phyloP scores from a whole-genome alignment of 306 rosid species.

The Cajanus cajan region DNA sequence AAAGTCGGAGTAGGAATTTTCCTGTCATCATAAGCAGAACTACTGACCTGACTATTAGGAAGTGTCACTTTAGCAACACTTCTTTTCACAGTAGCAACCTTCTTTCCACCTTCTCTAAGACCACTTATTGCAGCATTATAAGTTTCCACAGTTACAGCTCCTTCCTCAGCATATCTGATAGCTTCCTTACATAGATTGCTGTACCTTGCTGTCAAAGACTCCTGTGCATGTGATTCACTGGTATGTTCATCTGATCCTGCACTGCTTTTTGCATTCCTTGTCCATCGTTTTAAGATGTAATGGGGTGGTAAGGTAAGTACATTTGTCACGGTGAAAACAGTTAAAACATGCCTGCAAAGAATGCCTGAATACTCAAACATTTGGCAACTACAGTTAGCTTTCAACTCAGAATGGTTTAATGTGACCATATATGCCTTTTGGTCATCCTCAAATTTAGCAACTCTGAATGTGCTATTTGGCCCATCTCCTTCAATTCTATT shows the following conservation, averaged over 20 bases:
- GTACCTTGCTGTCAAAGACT: constrained; percentile 66
- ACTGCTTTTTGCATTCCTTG: constrained; percentile 59
- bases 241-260: constrained; percentile 57
- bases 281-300: constrained; percentile 60
- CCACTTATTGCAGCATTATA: constrained; percentile 67
- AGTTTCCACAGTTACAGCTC: constrained; percentile 74
- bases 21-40: constrained; percentile 59
- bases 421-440: constrained; percentile 69
- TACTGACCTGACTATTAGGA: constrained; percentile 57
- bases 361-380: constrained; percentile 66
- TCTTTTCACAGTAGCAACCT: constrained; percentile 62
- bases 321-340: constrained; percentile 86
- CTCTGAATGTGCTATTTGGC: constrained; percentile 76
- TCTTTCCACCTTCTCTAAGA: constrained; percentile 77
- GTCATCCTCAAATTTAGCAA: constrained; percentile 90
- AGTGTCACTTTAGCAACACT: constrained; percentile 69
- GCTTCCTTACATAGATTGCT: constrained; percentile 78
- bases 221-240: constrained; percentile 59
- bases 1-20: constrained; percentile 50
- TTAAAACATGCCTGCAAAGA: constrained; percentile 87
- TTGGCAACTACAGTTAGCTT: constrained; percentile 72
- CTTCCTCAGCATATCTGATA: constrained; percentile 85
- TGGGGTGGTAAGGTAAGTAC: constrained; percentile 82
- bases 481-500: constrained; percentile 89
- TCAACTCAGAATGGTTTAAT: constrained; percentile 70